Conservation (phyloP, 345 rosid species). For the Citrus hindsii region DNA sequence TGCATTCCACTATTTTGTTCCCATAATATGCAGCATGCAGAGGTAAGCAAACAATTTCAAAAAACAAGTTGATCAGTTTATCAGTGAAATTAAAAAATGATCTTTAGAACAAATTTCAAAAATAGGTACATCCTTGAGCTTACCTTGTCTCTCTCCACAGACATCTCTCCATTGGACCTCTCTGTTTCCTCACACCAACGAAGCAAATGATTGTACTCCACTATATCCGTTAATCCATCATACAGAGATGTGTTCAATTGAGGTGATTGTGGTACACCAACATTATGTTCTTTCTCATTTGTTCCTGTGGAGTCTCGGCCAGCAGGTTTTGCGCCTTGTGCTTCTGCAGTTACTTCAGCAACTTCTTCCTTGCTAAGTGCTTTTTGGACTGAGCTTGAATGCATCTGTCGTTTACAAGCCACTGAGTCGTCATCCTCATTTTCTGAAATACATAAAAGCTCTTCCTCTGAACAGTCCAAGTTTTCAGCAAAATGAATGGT, state of each 20-base stretch:
- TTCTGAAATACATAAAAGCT: neutral
- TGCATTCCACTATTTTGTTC: slow-evolving; percentile 32
- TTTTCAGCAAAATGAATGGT: slow-evolving; percentile 37
- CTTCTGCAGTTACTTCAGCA: no score
- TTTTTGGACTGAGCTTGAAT: slow-evolving; percentile 4
- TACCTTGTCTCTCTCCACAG: slow-evolving; percentile 1
- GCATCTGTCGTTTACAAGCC: slow-evolving; percentile 13
- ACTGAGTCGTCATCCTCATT: neutral
- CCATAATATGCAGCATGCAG: neutral
- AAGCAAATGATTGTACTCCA: neutral
- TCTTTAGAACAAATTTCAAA: neutral
- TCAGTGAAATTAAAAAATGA: neutral
- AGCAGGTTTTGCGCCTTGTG: no score
- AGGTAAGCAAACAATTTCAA: no score
- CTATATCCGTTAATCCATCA: neutral
- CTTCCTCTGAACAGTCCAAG: slow-evolving; percentile 6
- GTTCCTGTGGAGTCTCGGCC: no score
- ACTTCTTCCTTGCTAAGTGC: neutral
- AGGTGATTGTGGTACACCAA: no score
- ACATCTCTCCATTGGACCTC: neutral
- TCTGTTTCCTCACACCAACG: slow-evolving; percentile 5
- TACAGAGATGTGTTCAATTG: no score
- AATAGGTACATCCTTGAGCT: no score
- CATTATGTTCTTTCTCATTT: no score
- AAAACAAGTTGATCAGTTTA: no score